Percentiles rank a stretch among this genome's conserved stretches.
Evolutionary conservation across 2,329 filamentous ascomycete genomes (phyloP).

Genomic region (Aureobasidium leucospermi): DNA sequence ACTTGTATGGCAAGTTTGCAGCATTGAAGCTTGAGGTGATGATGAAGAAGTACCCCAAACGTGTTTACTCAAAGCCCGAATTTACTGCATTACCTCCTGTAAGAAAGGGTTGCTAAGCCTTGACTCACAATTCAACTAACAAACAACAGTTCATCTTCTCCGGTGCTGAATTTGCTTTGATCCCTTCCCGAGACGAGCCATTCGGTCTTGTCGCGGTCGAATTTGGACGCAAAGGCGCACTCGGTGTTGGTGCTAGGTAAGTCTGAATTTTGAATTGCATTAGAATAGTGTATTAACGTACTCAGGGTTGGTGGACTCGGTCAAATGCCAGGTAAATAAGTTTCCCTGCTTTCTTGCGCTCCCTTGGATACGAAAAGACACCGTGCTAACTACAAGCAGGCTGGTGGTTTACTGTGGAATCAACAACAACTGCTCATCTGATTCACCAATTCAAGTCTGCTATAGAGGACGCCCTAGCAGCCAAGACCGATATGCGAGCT

Average conservation of each 20-base stretch:
- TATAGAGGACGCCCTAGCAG: constrained; percentile 54
- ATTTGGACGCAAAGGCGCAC: constrained; percentile 60
- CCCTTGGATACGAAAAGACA: too few relatives aligned
- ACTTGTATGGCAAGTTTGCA: constrained; percentile 61
- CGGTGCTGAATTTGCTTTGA: constrained; percentile 60
- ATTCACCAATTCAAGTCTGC: constrained; percentile 58
- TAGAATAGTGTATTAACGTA: neutral
- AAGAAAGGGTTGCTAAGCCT: neutral
- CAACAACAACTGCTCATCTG: constrained; percentile 54
- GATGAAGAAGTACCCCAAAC: constrained; percentile 58
- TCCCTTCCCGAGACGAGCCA: constrained; percentile 63
- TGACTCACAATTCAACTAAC: neutral
- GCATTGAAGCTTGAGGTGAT: constrained; percentile 58
- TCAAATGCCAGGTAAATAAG: constrained; percentile 53
- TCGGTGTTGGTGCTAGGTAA: constrained; percentile 52
- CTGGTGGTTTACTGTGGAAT: constrained; percentile 59
- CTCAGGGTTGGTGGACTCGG: constrained; percentile 57
- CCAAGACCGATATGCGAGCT: constrained; percentile 47
- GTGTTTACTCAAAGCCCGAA: constrained; percentile 60
- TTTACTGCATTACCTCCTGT: constrained; percentile 55
- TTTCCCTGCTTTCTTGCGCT: too few relatives aligned
- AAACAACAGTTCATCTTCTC: constrained; percentile 49
- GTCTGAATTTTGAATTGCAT: neutral
- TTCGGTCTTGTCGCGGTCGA: constrained; percentile 63
- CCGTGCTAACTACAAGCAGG: neutral